Percentiles rank a stretch among this genome's conserved stretches.
phyloP scores from a whole-genome alignment of 805 yeast genomes.

The Candida rishiriensis region DNA sequence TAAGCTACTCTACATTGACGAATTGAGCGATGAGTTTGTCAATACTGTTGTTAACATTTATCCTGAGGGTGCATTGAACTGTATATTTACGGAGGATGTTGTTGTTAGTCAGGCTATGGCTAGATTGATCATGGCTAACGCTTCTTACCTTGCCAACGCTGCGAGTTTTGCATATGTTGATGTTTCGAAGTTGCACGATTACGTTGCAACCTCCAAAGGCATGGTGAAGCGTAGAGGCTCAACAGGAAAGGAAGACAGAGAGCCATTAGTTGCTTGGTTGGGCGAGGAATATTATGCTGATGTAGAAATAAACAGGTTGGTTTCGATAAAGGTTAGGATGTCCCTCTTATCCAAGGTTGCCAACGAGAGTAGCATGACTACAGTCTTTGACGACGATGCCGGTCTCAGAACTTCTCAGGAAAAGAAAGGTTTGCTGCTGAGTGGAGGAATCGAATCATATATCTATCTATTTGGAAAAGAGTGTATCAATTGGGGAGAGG shows the following conservation, averaged over 20 bases:
- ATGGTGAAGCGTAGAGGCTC: no score
- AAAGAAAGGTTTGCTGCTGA: background rate
- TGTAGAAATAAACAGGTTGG: no score
- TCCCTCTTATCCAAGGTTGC: no score
- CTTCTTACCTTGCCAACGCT: constrained; percentile 11
- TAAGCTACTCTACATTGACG: constrained; percentile 20
- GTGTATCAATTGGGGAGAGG: constrained; percentile 82
- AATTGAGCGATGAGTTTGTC: constrained; percentile 20
- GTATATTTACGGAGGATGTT: constrained; percentile 17
- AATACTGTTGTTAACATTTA: constrained; percentile 16
- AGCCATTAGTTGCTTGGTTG: no score
- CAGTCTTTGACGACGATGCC: no score
- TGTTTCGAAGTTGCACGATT: background rate
- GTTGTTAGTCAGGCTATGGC: constrained; percentile 14
- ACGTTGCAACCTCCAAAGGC: no score
- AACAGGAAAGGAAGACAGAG: no score
- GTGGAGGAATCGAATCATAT: background rate
- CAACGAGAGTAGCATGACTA: no score
- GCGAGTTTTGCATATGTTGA: constrained; percentile 6
- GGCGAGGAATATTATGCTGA: no score
- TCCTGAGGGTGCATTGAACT: constrained; percentile 29
- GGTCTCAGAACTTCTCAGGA: no score
- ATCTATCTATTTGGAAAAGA: constrained; percentile 40
- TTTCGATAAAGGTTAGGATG: no score
- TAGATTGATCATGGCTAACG: constrained; percentile 6